phyloP scores from a whole-genome alignment of 2,329 filamentous ascomycete genomes.

The Colletotrichum musicola region DNA sequence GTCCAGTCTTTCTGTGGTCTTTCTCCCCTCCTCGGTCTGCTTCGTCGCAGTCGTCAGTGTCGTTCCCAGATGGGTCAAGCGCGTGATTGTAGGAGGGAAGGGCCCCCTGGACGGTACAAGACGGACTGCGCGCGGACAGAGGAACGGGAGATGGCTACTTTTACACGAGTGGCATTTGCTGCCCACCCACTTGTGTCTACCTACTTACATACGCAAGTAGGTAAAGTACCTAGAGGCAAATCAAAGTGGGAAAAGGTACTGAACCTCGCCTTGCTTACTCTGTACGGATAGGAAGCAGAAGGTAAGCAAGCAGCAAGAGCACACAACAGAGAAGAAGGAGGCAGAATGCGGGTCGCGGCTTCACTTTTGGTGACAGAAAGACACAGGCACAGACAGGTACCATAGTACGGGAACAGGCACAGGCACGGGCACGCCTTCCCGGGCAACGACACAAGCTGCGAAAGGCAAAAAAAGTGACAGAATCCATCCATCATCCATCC shows the following conservation, averaged over 20 bases:
- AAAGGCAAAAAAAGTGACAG: neutral
- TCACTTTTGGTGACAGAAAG: too few relatives aligned
- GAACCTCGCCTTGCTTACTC: neutral
- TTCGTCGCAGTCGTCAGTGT: conserved; percentile 22
- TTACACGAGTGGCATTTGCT: neutral
- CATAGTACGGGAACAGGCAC: too few relatives aligned
- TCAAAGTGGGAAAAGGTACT: too few relatives aligned
- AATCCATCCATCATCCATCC: neutral
- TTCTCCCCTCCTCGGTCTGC: neutral
- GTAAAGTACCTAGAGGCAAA: too few relatives aligned
- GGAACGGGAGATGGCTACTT: neutral
- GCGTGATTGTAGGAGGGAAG: conserved; percentile 1
- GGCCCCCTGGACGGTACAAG: conserved; percentile 19
- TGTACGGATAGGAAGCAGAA: neutral
- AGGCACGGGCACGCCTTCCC: neutral
- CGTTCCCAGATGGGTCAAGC: conserved; percentile 32
- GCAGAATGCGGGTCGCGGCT: too few relatives aligned
- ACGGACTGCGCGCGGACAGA: conserved; percentile 2
- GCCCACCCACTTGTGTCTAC: too few relatives aligned
- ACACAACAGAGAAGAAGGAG: too few relatives aligned
- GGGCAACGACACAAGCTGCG: neutral
- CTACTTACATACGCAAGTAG: too few relatives aligned
- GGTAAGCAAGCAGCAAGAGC: too few relatives aligned
- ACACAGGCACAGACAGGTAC: too few relatives aligned
- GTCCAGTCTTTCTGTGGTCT: neutral